Evolutionary conservation across 2,329 filamentous ascomycete genomes (phyloP).

Genomic region (Fusarium ramigenum): DNA sequence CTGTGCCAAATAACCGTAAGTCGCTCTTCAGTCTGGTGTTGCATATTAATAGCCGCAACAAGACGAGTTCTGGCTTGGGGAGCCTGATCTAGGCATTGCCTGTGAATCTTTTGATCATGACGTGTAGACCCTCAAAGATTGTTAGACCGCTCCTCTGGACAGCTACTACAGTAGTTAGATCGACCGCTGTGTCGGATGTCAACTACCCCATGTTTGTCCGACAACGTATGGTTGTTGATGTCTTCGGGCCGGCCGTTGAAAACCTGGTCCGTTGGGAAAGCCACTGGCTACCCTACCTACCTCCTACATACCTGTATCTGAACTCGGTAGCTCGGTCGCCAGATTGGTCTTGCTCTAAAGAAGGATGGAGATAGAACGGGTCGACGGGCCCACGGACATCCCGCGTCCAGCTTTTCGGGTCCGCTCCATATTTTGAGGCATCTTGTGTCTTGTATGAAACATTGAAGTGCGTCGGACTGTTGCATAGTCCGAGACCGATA

Average conservation of each 20-base stretch:
- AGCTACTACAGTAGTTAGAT: neutral
- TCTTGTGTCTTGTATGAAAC: neutral
- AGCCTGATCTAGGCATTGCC: conserved; percentile 6
- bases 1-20: conserved; percentile 18
- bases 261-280: conserved; percentile 13
- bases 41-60: conserved; percentile 17
- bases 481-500: conserved; percentile 1
- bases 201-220: conserved; percentile 3
- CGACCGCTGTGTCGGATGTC: conserved; percentile 12
- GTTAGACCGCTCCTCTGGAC: conserved; percentile 9
- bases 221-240: conserved; percentile 28
- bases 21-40: conserved; percentile 15
- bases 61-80: neutral
- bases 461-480: conserved; percentile 15
- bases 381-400: conserved; percentile 19
- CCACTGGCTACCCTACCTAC: conserved; percentile 1
- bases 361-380: conserved; percentile 26
- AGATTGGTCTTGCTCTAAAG: conserved; percentile 3
- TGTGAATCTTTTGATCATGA: neutral
- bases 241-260: conserved; percentile 18
- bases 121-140: neutral
- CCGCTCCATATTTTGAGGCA: conserved; percentile 17
- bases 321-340: neutral
- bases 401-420: conserved; percentile 25
- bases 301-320: neutral